Evolutionary conservation across 2,329 filamentous ascomycete genomes (phyloP), one percentile per base, ranked within the genome.

Genomic region (Epichloe scottii): DNA sequence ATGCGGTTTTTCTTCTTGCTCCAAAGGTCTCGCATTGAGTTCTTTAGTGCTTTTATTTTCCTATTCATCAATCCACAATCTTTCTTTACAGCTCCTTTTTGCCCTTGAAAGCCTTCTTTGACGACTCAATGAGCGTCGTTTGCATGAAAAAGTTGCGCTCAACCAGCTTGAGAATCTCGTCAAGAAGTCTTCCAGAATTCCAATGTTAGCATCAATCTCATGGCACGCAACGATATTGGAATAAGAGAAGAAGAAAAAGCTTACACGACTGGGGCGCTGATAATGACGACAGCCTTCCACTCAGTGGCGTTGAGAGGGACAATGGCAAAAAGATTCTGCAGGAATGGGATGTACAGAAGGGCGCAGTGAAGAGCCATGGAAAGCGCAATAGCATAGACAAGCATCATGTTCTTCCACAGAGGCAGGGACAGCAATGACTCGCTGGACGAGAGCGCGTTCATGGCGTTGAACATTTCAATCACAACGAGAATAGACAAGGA

Each of bases 401-500:
- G 83, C 78, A 95, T 93, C 85, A 95, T 93, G 73, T 98, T 98
- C 65, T 91, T 82, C 91, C 91, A 96, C n/a, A 98, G 75, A 10
- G 90, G 91, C 55, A 98, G 79, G 2, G 90, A 96, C 51, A 98
- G 71, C 12, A 98, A 81, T 15, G 88, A 95, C 70, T 98, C 93
- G 68, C 88, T 95, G 1, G 89, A 95, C 2, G 89, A 96, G 34
- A 98, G 78, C 0, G 91, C 93, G 65, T 98, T 98, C 85, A 97
- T 91, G 60, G 93, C 93, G 71, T 98, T 98, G 66, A 98, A 80
- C 93, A 98, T 98, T 73, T 98, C 93, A 63, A 98, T 97, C 54
- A 96, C 89, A 44, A 98, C 93, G 17, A 98, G 78, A 62, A 86
- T 86, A 3, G 88, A 95, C 54, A 98, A 78, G 6, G 89, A 96